Conservation (phyloP, 441 rosid species). For the Adansonia rubrostipa region DNA sequence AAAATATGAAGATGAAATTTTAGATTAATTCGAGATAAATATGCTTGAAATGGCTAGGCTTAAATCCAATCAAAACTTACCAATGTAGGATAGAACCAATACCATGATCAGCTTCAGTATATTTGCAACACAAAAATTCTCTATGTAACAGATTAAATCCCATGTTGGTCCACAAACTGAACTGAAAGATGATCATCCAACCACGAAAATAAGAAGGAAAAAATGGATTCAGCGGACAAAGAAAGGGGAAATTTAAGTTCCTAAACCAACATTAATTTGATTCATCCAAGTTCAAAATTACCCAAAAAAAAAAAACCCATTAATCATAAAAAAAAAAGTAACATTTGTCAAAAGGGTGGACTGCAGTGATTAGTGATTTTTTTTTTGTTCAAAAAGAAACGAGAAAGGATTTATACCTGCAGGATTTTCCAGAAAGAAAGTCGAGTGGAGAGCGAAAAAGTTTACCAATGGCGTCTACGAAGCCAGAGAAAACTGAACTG, state of each 20-base stretch:
- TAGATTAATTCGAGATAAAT: not conserved
- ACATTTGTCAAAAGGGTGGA: not conserved
- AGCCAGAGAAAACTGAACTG: conserved; percentile 50
- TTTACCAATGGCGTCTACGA: conserved; percentile 36
- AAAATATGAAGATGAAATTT: not conserved
- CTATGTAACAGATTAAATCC: conserved; percentile 56
- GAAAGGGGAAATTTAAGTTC: not conserved
- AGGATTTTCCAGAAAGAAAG: conserved; percentile 61
- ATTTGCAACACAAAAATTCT: conserved; percentile 57
- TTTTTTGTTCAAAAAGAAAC: not conserved
- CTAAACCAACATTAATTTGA: not conserved
- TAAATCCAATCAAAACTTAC: conserved; percentile 19
- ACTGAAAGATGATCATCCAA: conserved; percentile 30
- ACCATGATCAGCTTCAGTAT: conserved; percentile 49
- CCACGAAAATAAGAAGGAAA: not conserved
- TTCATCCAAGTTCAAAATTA: not conserved
- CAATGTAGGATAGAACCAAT: conserved; percentile 39
- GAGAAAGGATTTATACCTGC: conserved; percentile 42
- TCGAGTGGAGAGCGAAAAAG: conserved; percentile 55
- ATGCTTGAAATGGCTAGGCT: not conserved
- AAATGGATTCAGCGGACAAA: not conserved
- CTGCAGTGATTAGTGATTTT: not conserved
- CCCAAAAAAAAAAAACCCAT: not conserved
- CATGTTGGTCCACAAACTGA: conserved; percentile 46
- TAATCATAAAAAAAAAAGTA: not conserved